phyloP scores from a whole-genome alignment of 352 stramenopile genomes.

The Phytophthora pini region DNA sequence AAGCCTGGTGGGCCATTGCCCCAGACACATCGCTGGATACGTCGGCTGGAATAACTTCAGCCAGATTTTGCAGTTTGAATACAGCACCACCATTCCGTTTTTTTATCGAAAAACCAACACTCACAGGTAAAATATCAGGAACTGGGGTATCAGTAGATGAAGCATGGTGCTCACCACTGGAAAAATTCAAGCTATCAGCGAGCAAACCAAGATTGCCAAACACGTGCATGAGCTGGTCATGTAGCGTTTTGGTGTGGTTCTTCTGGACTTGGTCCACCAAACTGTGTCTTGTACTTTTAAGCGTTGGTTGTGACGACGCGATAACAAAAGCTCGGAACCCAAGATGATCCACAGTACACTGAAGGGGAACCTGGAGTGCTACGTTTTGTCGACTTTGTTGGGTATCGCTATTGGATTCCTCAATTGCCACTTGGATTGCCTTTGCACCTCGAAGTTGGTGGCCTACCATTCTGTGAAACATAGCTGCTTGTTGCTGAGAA shows the following conservation, averaged over 20 bases:
- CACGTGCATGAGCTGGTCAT: conserved; percentile 27
- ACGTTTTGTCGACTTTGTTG: conserved; percentile 13
- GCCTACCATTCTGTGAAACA: conserved; percentile 45
- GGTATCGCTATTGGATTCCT: conserved; percentile 10
- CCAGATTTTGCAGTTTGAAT: conserved; percentile 40
- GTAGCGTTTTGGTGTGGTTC: conserved; percentile 9
- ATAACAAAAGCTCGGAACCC: conserved; percentile 62
- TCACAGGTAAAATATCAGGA: conserved; percentile 29
- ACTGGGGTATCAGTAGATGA: neutral
- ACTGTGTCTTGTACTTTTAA: conserved; percentile 20
- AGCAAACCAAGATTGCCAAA: conserved; percentile 44
- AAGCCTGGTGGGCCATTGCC: conserved; percentile 8
- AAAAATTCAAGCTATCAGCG: conserved; percentile 33
- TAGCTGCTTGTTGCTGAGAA: conserved; percentile 6
- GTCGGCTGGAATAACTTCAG: conserved; percentile 44
- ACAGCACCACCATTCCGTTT: neutral
- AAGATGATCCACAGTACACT: conserved; percentile 68
- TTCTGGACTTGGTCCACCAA: conserved; percentile 4
- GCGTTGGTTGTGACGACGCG: conserved; percentile 26
- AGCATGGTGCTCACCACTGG: conserved; percentile 5
- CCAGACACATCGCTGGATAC: conserved; percentile 22
- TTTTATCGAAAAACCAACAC: conserved; percentile 25
- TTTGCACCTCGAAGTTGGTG: conserved; percentile 61
- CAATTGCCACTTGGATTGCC: conserved; percentile 40
- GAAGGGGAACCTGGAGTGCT: conserved; percentile 48